These are phyloP conservation scores for Malus asiatica DNA, from an alignment of 306 rosid species.

Conservation along the genomic window DNA sequence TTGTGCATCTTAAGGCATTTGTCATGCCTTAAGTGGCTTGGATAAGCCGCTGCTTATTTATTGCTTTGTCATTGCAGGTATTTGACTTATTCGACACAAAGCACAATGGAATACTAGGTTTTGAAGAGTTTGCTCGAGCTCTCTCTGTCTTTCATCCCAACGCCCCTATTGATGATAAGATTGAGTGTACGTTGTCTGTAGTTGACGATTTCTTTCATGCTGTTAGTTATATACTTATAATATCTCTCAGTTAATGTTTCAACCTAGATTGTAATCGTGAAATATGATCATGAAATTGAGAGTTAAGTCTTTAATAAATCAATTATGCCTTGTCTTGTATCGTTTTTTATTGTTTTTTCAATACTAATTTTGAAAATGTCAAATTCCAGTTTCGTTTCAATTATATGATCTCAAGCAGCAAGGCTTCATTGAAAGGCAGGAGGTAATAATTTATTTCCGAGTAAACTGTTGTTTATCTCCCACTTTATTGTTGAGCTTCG, in stretches of 20 bases:
- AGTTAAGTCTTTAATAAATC: background rate
- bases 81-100: conserved; percentile 93
- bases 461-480: background rate
- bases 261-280: background rate
- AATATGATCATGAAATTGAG: background rate
- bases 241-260: background rate
- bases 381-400: conserved; percentile 86
- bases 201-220: background rate
- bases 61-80: conserved; percentile 41
- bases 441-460: conserved; percentile 44
- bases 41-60: conserved; percentile 8
- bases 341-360: background rate
- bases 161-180: conserved; percentile 91
- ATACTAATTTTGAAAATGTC: conserved; percentile 3
- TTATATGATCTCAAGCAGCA: conserved; percentile 98
- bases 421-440: conserved; percentile 94
- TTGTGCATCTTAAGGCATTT: conserved; percentile 2
- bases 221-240: background rate
- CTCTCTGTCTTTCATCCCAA: conserved; percentile 95
- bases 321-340: background rate
- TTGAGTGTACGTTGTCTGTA: conserved; percentile 58
- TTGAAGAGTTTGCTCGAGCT: conserved; percentile 98
- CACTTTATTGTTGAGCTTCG: background rate
- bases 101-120: conserved; percentile 95
- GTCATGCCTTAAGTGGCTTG: conserved; percentile 10